Percentiles rank a stretch among this genome's conserved stretches.
Evolutionary conservation across 1,284 basidiomycete species (phyloP).

Genomic region (Ceratobasidium theobromae): DNA sequence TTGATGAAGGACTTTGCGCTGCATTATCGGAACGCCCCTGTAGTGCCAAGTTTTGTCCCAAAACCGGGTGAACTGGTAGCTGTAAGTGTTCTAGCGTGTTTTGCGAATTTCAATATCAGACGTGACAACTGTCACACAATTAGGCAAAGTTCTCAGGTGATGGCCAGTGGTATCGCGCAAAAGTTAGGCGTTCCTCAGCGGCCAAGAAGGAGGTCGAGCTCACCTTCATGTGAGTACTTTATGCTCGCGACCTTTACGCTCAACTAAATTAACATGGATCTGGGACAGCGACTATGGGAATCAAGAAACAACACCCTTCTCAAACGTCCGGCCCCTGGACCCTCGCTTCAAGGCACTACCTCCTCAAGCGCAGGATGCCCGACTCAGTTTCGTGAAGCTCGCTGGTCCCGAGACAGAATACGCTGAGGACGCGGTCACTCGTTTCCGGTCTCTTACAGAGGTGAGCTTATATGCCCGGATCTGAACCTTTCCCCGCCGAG

Average conservation of each 20-base stretch:
- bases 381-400: slow-evolving; percentile 84
- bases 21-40: slow-evolving; percentile 69
- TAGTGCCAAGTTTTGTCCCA: slow-evolving; percentile 69
- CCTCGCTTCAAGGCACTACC: slow-evolving; percentile 81
- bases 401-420: slow-evolving; percentile 80
- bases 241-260: background rate
- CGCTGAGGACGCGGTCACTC: slow-evolving; percentile 76
- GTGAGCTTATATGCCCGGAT: slow-evolving; percentile 35
- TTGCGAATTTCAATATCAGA: slow-evolving; percentile 14
- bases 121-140: slow-evolving; percentile 18
- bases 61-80: slow-evolving; percentile 87
- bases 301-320: slow-evolving; percentile 78
- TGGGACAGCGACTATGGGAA: slow-evolving; percentile 71
- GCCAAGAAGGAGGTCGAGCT: slow-evolving; percentile 88
- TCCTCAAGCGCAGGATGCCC: slow-evolving; percentile 77
- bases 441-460: slow-evolving; percentile 81
- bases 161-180: slow-evolving; percentile 92
- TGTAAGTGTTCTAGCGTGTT: slow-evolving; percentile 47
- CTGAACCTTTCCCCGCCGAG: slow-evolving; percentile 8
- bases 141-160: slow-evolving; percentile 73
- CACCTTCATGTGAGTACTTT: slow-evolving; percentile 59
- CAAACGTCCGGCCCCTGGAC: slow-evolving; percentile 73
- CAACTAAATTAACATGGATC: background rate
- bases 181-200: slow-evolving; percentile 76
- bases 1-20: slow-evolving; percentile 92